Conservation (phyloP, 2,329 filamentous ascomycete genomes). For the Knoxdaviesia proteae region DNA sequence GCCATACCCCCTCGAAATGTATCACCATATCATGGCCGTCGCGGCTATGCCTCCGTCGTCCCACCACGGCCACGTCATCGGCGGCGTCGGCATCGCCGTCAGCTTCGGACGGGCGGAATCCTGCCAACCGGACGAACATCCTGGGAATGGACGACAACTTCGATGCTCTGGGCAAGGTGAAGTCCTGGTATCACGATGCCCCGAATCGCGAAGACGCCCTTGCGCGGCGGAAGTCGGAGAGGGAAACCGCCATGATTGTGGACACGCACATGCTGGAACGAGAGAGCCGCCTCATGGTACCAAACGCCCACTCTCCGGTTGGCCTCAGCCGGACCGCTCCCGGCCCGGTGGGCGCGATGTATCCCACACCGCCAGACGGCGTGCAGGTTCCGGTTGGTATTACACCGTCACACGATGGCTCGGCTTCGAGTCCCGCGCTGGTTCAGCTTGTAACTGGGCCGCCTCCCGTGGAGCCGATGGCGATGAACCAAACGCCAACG, state of each 20-base stretch:
- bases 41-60: constrained; percentile 26
- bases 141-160: constrained; percentile 20
- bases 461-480: background rate
- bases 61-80: too few species aligned
- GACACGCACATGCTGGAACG: constrained; percentile 16
- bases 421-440: constrained; percentile 26
- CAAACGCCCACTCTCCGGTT: constrained; percentile 30
- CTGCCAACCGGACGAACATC: too few species aligned
- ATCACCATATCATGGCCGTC: constrained; percentile 32
- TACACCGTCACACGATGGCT: constrained; percentile 35
- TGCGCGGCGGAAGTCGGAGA: constrained; percentile 27
- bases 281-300: constrained; percentile 19
- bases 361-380: constrained; percentile 52
- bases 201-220: constrained; percentile 25
- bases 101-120: too few species aligned
- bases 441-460: background rate
- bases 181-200: constrained; percentile 23
- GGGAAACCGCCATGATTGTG: constrained; percentile 18
- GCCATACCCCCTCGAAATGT: constrained; percentile 14
- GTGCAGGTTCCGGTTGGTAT: constrained; percentile 30
- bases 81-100: too few species aligned
- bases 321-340: constrained; percentile 27
- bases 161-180: constrained; percentile 27
- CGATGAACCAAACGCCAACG: too few species aligned
- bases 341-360: constrained; percentile 30